phyloP scores from a whole-genome alignment of 78 protist species.

The Creolimax fragrantissima region DNA sequence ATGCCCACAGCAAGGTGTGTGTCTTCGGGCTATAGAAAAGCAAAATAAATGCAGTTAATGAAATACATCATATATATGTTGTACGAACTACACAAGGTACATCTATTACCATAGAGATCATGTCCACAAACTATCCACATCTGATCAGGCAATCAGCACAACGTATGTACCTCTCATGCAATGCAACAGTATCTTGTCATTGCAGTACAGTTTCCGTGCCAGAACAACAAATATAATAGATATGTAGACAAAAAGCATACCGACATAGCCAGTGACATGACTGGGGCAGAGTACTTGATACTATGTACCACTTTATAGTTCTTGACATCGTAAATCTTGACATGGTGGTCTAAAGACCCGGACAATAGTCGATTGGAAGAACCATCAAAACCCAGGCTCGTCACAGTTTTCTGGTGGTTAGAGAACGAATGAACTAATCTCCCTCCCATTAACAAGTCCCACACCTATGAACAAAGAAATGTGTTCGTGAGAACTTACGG shows the following conservation, averaged over 20 bases:
- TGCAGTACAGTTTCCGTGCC: no score
- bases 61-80: background rate
- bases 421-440: background rate
- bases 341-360: slow-evolving; percentile 22
- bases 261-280: slow-evolving; percentile 23
- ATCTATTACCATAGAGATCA: no score
- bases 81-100: no score
- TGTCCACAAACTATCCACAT: no score
- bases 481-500: no score
- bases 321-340: slow-evolving; percentile 35
- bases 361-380: slow-evolving; percentile 9
- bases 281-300: slow-evolving; percentile 20
- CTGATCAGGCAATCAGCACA: no score
- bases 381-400: slow-evolving; percentile 11
- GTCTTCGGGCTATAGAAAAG: background rate
- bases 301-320: slow-evolving; percentile 1
- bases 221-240: no score
- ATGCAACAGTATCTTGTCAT: no score
- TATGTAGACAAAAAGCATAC: slow-evolving; percentile 4
- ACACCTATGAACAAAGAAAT: no score
- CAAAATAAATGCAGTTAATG: background rate
- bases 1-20: slow-evolving; percentile 10
- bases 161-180: no score
- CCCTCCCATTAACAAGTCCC: slow-evolving; percentile 48
- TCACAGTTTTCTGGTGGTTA: slow-evolving; percentile 47